Percentiles rank a stretch among this genome's conserved stretches.
phyloP scores from a whole-genome alignment of 1,284 basidiomycete genomes.

The Moniliella sp. region DNA sequence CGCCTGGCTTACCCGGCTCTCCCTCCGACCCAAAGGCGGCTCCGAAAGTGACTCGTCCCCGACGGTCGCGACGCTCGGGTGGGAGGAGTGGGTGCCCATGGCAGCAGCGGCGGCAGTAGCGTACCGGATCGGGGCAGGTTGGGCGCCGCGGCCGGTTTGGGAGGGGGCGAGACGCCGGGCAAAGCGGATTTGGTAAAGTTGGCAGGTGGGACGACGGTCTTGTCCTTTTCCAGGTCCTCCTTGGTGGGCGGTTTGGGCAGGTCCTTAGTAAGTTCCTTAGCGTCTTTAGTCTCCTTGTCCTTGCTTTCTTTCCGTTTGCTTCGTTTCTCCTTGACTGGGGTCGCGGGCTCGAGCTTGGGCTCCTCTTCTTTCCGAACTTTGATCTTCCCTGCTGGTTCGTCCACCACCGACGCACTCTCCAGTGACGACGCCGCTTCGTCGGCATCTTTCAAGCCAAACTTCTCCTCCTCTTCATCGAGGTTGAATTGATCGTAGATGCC shows the following conservation, averaged over 20 bases:
- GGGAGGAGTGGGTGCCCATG: conserved; percentile 7
- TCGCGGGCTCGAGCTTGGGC: too few species aligned
- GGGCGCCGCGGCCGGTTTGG: conserved; percentile 18
- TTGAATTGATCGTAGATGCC: conserved; percentile 95
- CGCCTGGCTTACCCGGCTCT: too few species aligned
- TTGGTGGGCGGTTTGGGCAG: too few species aligned
- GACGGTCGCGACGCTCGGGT: too few species aligned
- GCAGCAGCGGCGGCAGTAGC: conserved; percentile 75
- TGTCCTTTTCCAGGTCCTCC: conserved; percentile 6
- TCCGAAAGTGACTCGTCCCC: too few species aligned
- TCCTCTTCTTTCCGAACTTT: too few species aligned
- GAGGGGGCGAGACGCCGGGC: conserved; percentile 10
- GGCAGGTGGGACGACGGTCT: conserved; percentile 48
- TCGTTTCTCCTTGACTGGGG: conserved; percentile 1
- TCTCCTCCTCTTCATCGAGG: conserved; percentile 68
- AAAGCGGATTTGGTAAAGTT: conserved; percentile 42
- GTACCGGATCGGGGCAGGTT: conserved; percentile 54
- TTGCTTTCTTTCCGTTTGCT: conserved; percentile 1
- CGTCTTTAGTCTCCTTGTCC: neutral
- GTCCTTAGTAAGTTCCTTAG: too few species aligned
- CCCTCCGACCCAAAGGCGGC: too few species aligned
- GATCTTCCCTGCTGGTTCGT: too few species aligned
- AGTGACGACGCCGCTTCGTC: conserved; percentile 44
- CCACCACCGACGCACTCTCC: conserved; percentile 38
- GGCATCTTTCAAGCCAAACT: conserved; percentile 37